Evolutionary conservation across 2,329 filamentous ascomycete genomes (phyloP).

Genomic region (Nemania sp.): DNA sequence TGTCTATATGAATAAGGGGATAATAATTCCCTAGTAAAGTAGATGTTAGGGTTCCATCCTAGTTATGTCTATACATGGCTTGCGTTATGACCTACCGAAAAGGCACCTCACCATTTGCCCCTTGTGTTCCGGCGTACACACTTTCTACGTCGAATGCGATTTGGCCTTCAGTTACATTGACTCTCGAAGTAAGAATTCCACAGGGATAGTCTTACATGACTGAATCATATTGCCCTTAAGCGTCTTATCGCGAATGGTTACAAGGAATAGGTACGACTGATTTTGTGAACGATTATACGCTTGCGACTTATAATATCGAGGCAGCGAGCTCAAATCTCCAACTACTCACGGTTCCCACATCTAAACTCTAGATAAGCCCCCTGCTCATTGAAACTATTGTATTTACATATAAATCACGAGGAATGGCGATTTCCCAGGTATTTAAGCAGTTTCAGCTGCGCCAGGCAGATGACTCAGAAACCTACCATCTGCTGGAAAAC

Average conservation of each 20-base stretch:
- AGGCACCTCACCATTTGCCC: neutral
- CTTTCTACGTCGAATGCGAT: neutral
- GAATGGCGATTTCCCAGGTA: slow-evolving; percentile 12
- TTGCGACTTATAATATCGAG: neutral
- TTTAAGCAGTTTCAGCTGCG: slow-evolving; percentile 12
- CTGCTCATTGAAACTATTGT: too few species aligned
- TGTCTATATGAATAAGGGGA: neutral
- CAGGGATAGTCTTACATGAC: neutral
- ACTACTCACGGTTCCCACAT: neutral
- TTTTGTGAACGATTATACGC: neutral
- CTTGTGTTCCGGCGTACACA: neutral
- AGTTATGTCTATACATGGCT: neutral
- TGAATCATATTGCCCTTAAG: neutral
- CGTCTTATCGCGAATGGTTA: neutral
- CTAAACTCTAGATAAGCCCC: neutral
- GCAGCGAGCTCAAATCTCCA: neutral
- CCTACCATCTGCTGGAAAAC: slow-evolving; percentile 33
- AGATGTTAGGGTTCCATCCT: neutral
- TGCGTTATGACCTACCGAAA: neutral
- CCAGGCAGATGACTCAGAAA: neutral
- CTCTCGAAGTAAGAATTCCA: neutral
- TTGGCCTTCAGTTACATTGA: neutral
- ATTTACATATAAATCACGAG: neutral
- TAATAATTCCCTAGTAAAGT: too few species aligned
- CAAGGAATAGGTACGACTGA: neutral